Percentiles rank a stretch among this genome's conserved stretches.
Evolutionary conservation across 2,329 filamentous ascomycete species (phyloP).

Genomic region (Malbranchea zuffiana): DNA sequence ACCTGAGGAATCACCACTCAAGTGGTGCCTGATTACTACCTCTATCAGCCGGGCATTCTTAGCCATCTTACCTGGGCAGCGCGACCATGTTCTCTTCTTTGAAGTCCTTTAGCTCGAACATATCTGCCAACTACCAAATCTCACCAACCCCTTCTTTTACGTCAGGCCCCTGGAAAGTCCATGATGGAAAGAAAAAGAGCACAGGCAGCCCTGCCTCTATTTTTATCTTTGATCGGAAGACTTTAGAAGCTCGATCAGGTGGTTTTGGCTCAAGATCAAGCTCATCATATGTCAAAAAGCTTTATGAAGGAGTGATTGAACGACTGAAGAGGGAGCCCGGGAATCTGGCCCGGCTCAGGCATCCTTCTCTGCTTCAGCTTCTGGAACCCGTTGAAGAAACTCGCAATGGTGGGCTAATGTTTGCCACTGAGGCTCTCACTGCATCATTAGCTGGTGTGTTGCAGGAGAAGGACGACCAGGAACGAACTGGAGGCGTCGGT

Average conservation of each 20-base stretch:
- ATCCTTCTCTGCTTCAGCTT: conserved; percentile 84
- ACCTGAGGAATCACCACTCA: too few species aligned
- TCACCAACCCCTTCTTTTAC: conserved; percentile 63
- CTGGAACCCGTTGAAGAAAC: conserved; percentile 94
- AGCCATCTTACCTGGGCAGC: too few species aligned
- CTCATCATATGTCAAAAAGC: conserved; percentile 61
- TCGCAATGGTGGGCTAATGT: conserved; percentile 80
- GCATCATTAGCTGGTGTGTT: conserved; percentile 74
- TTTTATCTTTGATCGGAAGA: conserved; percentile 89
- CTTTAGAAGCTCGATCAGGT: conserved; percentile 58
- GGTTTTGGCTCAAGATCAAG: conserved; percentile 51
- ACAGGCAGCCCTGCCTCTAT: conserved; percentile 81
- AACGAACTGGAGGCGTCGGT: conserved; percentile 55
- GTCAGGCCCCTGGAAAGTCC: conserved; percentile 92
- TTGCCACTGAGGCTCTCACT: conserved; percentile 85
- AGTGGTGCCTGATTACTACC: too few species aligned
- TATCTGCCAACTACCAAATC: conserved; percentile 80
- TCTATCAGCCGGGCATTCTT: neutral
- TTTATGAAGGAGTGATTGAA: conserved; percentile 82
- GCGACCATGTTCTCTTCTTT: conserved; percentile 94
- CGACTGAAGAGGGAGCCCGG: conserved; percentile 84
- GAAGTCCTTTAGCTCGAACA: conserved; percentile 91
- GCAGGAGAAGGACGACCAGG: conserved; percentile 80
- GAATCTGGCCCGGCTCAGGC: conserved; percentile 73
- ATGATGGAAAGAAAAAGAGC: conserved; percentile 93